Percentiles rank a stretch among this genome's conserved stretches.
These are phyloP conservation scores for Phytophthora sp. DNA, from an alignment of 352 stramenopile species.

Conservation along the genomic window DNA sequence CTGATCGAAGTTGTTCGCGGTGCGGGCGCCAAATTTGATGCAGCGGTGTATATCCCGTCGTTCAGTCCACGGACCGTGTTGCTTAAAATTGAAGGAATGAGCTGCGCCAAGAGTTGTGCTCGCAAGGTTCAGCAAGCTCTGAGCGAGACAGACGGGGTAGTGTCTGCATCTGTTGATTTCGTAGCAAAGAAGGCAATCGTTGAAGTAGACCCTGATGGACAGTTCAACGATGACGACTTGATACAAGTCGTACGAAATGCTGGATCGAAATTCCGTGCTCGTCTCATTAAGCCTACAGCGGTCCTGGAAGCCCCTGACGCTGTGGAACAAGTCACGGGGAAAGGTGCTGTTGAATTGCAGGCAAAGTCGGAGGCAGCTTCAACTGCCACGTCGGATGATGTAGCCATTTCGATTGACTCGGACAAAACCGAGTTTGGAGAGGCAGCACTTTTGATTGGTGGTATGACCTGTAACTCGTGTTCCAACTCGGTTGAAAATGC, in stretches of 20 bases:
- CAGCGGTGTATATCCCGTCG: slow-evolving; percentile 46
- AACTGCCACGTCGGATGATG: slow-evolving; percentile 23
- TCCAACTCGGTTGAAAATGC: slow-evolving; percentile 90
- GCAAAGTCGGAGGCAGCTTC: slow-evolving; percentile 13
- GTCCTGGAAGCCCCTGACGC: neutral
- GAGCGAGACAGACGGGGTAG: slow-evolving; percentile 58
- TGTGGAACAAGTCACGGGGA: neutral
- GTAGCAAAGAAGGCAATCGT: slow-evolving; percentile 59
- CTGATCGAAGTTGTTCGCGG: slow-evolving; percentile 60
- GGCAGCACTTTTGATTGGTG: slow-evolving; percentile 71
- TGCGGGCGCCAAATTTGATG: slow-evolving; percentile 69
- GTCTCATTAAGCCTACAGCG: slow-evolving; percentile 18
- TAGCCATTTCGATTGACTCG: slow-evolving; percentile 44
- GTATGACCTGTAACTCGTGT: slow-evolving; percentile 94
- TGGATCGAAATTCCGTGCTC: slow-evolving; percentile 33
- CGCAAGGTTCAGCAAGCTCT: slow-evolving; percentile 77
- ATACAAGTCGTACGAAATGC: slow-evolving; percentile 50
- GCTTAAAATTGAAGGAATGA: slow-evolving; percentile 73
- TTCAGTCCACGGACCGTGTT: slow-evolving; percentile 43
- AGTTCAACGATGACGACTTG: slow-evolving; percentile 67
- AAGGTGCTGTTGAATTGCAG: neutral
- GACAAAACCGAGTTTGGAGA: slow-evolving; percentile 71
- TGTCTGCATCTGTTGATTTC: slow-evolving; percentile 78
- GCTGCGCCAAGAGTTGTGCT: slow-evolving; percentile 67
- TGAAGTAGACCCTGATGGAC: slow-evolving; percentile 60